phyloP scores from a whole-genome alignment of 208 protist genomes.

The Crithidia acanthocephali region DNA sequence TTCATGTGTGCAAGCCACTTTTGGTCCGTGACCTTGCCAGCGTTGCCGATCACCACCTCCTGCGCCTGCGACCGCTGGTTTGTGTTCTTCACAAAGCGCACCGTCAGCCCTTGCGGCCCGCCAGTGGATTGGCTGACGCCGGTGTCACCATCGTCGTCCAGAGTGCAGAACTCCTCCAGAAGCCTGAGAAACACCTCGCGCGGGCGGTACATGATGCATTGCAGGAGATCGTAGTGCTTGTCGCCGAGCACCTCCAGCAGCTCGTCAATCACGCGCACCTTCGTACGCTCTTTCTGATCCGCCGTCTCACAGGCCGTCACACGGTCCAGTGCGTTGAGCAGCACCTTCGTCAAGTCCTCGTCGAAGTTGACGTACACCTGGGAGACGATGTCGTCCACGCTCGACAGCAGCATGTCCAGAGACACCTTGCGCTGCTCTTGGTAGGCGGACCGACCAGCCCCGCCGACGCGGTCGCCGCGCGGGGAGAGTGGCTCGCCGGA shows the following conservation, averaged over 20 bases:
- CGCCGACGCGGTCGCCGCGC: constrained; percentile 73
- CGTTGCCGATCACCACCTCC: constrained; percentile 41
- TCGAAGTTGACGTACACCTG: constrained; percentile 91
- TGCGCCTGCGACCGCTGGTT: constrained; percentile 51
- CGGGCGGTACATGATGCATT: constrained; percentile 84
- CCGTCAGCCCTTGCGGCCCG: constrained; percentile 43
- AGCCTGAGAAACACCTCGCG: constrained; percentile 86
- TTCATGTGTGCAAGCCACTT: constrained; percentile 90
- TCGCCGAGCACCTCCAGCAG: constrained; percentile 79
- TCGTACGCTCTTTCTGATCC: constrained; percentile 63
- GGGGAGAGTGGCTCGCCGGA: constrained; percentile 80
- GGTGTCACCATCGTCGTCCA: constrained; percentile 64
- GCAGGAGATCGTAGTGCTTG: constrained; percentile 83
- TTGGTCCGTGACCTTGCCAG: constrained; percentile 61
- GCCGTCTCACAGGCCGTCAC: constrained; percentile 77
- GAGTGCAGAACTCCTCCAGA: constrained; percentile 89
- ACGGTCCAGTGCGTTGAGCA: constrained; percentile 89
- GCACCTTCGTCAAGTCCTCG: constrained; percentile 86
- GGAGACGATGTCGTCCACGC: constrained; percentile 89
- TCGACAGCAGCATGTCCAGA: constrained; percentile 82
- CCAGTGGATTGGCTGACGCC: constrained; percentile 25
- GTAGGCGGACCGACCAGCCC: constrained; percentile 62
- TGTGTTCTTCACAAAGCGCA: constrained; percentile 72
- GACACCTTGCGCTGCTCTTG: constrained; percentile 73
- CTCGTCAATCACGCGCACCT: constrained; percentile 75